phyloP scores from a whole-genome alignment of 2,329 filamentous ascomycete genomes.

The Fonsecaea pedrosoi region DNA sequence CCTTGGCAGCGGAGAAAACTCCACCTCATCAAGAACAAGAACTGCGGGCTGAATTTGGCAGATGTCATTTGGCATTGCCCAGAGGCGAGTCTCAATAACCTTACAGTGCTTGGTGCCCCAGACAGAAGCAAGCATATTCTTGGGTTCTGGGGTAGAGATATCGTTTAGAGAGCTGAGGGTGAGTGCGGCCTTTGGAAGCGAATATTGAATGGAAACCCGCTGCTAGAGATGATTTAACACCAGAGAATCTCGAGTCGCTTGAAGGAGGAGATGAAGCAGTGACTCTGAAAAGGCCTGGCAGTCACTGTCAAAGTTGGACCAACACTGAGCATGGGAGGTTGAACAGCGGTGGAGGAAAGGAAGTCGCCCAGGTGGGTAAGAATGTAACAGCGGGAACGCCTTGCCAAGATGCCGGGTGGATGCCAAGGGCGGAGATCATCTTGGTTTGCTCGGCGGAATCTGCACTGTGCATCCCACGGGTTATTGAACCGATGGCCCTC shows the following conservation, averaged over 20 bases:
- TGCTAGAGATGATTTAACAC: background rate
- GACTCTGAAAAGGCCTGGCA: background rate
- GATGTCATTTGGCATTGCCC: slow-evolving; percentile 11
- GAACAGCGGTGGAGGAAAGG: slow-evolving; percentile 1
- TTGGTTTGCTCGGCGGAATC: slow-evolving; percentile 14
- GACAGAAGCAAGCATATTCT: background rate
- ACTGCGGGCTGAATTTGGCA: slow-evolving; percentile 10
- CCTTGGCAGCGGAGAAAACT: slow-evolving; percentile 20
- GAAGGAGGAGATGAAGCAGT: background rate
- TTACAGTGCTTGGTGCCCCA: background rate
- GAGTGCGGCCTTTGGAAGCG: background rate
- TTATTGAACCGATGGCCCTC: background rate
- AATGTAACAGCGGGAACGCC: slow-evolving; percentile 16
- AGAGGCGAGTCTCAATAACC: background rate
- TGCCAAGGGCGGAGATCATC: slow-evolving; percentile 18
- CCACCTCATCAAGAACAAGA: slow-evolving; percentile 11
- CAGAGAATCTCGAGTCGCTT: background rate
- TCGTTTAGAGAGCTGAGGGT: background rate
- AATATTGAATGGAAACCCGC: background rate
- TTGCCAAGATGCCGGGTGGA: slow-evolving; percentile 6
- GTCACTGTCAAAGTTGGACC: background rate
- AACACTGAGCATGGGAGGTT: background rate
- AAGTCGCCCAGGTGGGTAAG: background rate
- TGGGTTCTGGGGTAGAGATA: background rate
- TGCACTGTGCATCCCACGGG: background rate